Conservation (phyloP, 2,329 filamentous ascomycete species). For the Colletotrichum australisinense region DNA sequence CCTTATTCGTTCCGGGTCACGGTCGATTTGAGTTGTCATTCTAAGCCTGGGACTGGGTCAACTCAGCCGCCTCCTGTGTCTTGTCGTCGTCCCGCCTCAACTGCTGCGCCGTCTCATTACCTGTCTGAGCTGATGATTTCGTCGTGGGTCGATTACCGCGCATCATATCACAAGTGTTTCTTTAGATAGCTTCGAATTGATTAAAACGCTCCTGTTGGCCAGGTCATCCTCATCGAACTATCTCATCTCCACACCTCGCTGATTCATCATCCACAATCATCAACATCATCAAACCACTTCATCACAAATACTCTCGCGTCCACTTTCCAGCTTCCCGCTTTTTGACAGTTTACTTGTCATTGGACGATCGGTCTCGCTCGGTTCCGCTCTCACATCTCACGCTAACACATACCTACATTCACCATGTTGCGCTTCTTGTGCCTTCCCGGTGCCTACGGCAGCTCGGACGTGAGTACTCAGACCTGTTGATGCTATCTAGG, state of each 20-base stretch:
- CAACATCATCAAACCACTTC: background rate
- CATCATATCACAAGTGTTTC: conserved; percentile 9
- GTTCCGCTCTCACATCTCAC: conserved; percentile 5
- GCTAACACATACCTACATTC: conserved; percentile 7
- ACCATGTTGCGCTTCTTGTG: conserved; percentile 64
- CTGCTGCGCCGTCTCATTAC: conserved; percentile 27
- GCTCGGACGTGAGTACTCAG: conserved; percentile 58
- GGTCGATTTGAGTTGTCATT: conserved; percentile 19
- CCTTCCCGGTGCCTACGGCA: conserved; percentile 68
- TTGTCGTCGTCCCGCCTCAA: conserved; percentile 32
- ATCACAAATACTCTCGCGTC: background rate
- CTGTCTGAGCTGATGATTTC: conserved; percentile 36
- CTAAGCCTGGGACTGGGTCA: conserved; percentile 10
- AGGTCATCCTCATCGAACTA: conserved; percentile 12
- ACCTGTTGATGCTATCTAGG: conserved; percentile 27
- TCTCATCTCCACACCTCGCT: conserved; percentile 15
- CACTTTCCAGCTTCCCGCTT: background rate
- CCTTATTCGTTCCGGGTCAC: conserved; percentile 20
- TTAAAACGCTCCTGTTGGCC: conserved; percentile 32
- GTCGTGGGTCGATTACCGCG: conserved; percentile 23
- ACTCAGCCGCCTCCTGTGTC: conserved; percentile 33
- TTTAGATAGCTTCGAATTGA: conserved; percentile 25
- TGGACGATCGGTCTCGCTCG: background rate
- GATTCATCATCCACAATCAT: conserved; percentile 19
- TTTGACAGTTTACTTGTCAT: background rate